Base-by-base conservation (phyloP, 208 protist species). In the Novymonas esmeraldas region DNA sequence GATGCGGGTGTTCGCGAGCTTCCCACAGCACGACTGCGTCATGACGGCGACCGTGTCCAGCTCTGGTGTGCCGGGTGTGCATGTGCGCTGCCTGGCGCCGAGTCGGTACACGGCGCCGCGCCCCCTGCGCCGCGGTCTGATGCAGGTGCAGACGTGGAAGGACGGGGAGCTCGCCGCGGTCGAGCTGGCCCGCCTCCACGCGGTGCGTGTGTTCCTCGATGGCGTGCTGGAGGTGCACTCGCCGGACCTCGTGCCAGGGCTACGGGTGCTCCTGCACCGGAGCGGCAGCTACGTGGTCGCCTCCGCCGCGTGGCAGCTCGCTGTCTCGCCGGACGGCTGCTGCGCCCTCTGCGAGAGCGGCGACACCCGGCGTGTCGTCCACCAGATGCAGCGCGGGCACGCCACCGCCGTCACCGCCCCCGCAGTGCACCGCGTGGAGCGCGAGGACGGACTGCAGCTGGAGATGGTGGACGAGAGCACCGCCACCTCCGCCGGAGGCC, bases 211-310 rank as follows among this genome's bases (percentile, higher is more conserved):
- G 22, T 83, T 81, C 51, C 29, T 78, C 10, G 83, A 86, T 60
- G 87, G 87, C 14, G 76, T 79, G 28, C 60, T 77, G 56, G 73
- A 88, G 55, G 1, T 93, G 13, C 20, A 63, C 11, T 78, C 78
- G 28, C 68, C 68, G 18, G 79, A 83, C 7, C 41, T 70, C 26
- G 29, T 49, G n/a, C 56, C 48, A 0, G 63, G 63, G 1, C 71
- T 76, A 52, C 77, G 72, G 20, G 44, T 93, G 24, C 54, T 78
- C n/a, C 56, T 93, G 42, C 74, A 88, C 22, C 56, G 60, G 4
- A 68, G 50, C 31, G 87, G 87, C 29, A 64, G 78, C 55, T 90
- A 90, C 48, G 33, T 73, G 4, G 79, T 81, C 0, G 42, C 33
- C 24, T 42, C 13, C 16, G 48, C 11, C 11, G 0, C 9, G 6